Percentiles rank a stretch among this genome's conserved stretches.
These are phyloP conservation scores for Calonectria multiphialidica DNA, from an alignment of 2,329 filamentous ascomycete genomes.

Conservation along the genomic window DNA sequence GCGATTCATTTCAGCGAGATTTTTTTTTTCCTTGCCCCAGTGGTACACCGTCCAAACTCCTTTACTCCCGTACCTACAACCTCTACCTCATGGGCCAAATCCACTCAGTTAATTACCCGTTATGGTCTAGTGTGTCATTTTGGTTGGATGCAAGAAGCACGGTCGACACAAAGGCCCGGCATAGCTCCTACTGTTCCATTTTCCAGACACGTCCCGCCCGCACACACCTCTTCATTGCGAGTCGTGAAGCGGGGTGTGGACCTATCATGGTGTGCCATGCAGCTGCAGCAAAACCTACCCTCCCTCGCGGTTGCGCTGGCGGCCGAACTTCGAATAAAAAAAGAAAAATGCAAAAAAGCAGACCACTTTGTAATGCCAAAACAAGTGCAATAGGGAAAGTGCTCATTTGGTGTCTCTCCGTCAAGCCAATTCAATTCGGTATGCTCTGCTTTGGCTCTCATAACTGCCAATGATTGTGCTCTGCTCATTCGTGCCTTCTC, in stretches of 20 bases:
- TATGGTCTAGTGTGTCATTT: constrained; percentile 21
- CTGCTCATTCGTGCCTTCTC: neutral
- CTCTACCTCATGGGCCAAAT: constrained; percentile 7
- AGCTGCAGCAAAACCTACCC: neutral
- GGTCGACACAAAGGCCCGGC: neutral
- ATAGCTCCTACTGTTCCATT: neutral
- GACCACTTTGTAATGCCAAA: constrained; percentile 5
- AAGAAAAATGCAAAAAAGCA: constrained; percentile 9
- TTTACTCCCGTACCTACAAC: neutral
- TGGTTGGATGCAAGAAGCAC: constrained; percentile 23
- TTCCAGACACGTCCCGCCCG: neutral
- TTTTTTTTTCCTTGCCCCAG: neutral
- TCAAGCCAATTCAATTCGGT: neutral
- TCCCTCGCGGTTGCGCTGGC: constrained; percentile 12
- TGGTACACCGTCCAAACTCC: neutral
- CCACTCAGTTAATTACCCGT: constrained; percentile 18
- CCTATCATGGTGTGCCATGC: neutral
- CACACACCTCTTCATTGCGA: neutral
- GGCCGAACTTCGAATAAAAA: neutral
- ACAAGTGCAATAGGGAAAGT: neutral
- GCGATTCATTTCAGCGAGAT: constrained; percentile 17
- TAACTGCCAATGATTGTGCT: neutral
- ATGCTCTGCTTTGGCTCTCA: neutral
- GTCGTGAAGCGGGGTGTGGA: neutral
- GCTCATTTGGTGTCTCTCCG: neutral